Evolutionary conservation across 2,329 filamentous ascomycete species (phyloP).

Genomic region (Proliferodiscus dingleyae): DNA sequence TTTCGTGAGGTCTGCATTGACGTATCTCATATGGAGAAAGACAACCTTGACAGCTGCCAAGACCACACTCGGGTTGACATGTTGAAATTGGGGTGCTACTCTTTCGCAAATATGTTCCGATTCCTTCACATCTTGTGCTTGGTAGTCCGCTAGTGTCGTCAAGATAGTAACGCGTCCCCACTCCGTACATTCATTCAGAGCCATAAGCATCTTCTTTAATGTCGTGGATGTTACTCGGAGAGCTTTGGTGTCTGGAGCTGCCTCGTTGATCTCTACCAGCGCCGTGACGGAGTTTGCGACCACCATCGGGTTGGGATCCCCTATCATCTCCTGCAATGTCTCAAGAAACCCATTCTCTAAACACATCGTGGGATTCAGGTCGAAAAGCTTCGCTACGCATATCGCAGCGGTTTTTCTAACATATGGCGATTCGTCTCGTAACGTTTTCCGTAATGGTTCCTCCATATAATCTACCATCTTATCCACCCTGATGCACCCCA

Average conservation of each 20-base stretch:
- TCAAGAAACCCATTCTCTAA: slow-evolving; percentile 96
- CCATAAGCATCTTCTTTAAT: slow-evolving; percentile 93
- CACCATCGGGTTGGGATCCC: slow-evolving; percentile 97
- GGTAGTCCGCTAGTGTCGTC: slow-evolving; percentile 83
- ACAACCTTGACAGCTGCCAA: slow-evolving; percentile 97
- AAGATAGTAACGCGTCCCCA: slow-evolving; percentile 96
- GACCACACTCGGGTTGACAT: slow-evolving; percentile 95
- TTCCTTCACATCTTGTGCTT: slow-evolving; percentile 83
- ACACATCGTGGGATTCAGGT: slow-evolving; percentile 86
- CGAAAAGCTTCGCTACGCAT: slow-evolving; percentile 96
- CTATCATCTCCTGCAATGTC: slow-evolving; percentile 89
- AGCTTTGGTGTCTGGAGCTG: slow-evolving; percentile 84
- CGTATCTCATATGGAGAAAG: slow-evolving; percentile 88
- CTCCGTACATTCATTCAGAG: slow-evolving; percentile 95
- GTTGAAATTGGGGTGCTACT: slow-evolving; percentile 94
- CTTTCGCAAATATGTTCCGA: slow-evolving; percentile 97
- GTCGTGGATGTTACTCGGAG: slow-evolving; percentile 76
- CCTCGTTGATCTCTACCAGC: slow-evolving; percentile 83
- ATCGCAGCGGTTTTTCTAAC: slow-evolving; percentile 97
- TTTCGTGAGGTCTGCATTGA: slow-evolving; percentile 71
- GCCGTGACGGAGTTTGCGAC: slow-evolving; percentile 97
- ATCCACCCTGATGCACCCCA: slow-evolving; percentile 97
- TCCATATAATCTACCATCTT: slow-evolving; percentile 99
- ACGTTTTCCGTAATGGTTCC: slow-evolving; percentile 89
- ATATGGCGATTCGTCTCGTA: slow-evolving; percentile 96